phyloP scores from a whole-genome alignment of 1,139 yeast genomes.

The Geotrichum restrictum region DNA sequence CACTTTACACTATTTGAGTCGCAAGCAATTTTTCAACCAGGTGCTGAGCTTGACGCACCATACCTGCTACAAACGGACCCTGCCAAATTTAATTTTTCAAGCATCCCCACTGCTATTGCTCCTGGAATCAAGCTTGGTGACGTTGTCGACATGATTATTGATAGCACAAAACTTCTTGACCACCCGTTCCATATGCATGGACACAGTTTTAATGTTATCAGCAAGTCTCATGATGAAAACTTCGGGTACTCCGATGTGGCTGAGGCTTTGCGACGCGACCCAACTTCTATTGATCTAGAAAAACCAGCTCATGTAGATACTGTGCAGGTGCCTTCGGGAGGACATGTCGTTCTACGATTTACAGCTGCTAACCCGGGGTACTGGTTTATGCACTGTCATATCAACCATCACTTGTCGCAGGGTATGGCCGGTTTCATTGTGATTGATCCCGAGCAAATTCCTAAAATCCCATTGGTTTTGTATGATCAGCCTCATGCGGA shows the following conservation, averaged over 20 bases:
- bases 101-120: constrained; percentile 24
- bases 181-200: constrained; percentile 45
- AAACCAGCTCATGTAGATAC: constrained; percentile 46
- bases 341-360: constrained; percentile 27
- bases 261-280: constrained; percentile 41
- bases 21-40: constrained; percentile 8
- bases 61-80: constrained; percentile 15
- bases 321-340: constrained; percentile 51
- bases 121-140: constrained; percentile 33
- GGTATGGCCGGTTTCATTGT: constrained; percentile 42
- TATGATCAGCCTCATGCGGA: constrained; percentile 18
- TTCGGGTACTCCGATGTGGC: constrained; percentile 16
- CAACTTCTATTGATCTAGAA: constrained; percentile 53
- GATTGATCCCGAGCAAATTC: constrained; percentile 27
- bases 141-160: constrained; percentile 37
- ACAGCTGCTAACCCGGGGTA: constrained; percentile 31
- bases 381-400: constrained; percentile 42
- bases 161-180: constrained; percentile 34
- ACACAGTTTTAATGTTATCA: constrained; percentile 36
- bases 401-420: constrained; percentile 40
- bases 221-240: constrained; percentile 1
- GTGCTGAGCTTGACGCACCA: constrained; percentile 14
- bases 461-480: constrained; percentile 10
- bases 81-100: constrained; percentile 10
- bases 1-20: constrained; percentile 35